Conservation (phyloP, 176 grass and related monocot species). For the Triticum urartu region DNA sequence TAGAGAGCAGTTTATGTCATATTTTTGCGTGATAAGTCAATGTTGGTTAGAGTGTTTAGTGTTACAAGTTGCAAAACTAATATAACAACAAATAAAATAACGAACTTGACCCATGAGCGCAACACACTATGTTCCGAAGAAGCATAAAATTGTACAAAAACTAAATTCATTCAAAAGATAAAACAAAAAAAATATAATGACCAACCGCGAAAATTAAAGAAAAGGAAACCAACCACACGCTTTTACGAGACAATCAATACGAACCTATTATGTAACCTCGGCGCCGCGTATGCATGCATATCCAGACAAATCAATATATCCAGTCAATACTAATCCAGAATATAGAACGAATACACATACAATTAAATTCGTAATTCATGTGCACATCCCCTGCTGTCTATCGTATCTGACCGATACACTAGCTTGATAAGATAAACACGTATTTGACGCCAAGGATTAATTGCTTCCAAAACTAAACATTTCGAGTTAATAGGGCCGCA, state of each 20-base stretch:
- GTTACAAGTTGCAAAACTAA: too few species aligned
- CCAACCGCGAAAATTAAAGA: not conserved
- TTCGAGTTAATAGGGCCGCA: not conserved
- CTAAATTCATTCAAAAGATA: too few species aligned
- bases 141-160: too few species aligned
- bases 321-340: too few species aligned
- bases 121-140: not conserved
- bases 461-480: not conserved
- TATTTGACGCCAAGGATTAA: too few species aligned
- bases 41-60: not conserved
- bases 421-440: too few species aligned
- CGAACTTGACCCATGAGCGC: not conserved
- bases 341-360: not conserved
- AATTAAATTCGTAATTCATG: not conserved
- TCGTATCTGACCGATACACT: not conserved
- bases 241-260: not conserved
- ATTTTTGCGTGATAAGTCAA: not conserved
- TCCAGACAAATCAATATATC: not conserved
- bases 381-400: too few species aligned
- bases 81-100: too few species aligned
- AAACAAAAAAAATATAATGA: too few species aligned
- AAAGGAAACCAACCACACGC: not conserved
- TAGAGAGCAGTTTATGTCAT: not conserved
- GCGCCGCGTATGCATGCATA: not conserved
- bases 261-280: not conserved